Evolutionary conservation across 345 rosid species (phyloP).

Genomic region (Eutrema yunnanense): DNA sequence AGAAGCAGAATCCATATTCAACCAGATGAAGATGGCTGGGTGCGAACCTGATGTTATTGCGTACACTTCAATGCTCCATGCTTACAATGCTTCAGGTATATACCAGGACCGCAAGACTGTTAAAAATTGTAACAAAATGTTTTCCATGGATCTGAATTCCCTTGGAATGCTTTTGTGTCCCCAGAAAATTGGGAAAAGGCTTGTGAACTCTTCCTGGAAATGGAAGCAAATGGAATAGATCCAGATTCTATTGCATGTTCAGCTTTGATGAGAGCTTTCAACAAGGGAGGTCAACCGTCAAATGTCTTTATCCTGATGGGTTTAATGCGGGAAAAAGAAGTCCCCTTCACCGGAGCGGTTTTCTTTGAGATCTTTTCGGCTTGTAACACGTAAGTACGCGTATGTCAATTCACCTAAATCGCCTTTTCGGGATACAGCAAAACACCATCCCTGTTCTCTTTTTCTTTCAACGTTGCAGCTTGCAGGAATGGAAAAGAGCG

Average conservation of each 20-base stretch:
- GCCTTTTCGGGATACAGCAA: background rate
- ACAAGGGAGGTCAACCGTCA: constrained; percentile 63
- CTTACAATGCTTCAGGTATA: constrained; percentile 60
- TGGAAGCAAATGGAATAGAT: constrained; percentile 54
- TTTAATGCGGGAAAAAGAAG: constrained; percentile 55
- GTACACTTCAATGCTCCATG: constrained; percentile 77
- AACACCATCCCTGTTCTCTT: background rate
- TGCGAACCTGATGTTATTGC: constrained; percentile 71
- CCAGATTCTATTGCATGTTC: constrained; percentile 76
- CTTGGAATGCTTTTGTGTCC: constrained; percentile 16
- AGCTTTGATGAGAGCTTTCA: constrained; percentile 84
- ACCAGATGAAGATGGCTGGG: constrained; percentile 61
- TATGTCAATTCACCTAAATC: background rate
- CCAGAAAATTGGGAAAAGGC: constrained; percentile 72
- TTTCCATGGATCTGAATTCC: constrained; percentile 13
- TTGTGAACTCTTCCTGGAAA: constrained; percentile 60
- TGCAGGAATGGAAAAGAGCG: constrained; percentile 74
- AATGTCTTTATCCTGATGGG: constrained; percentile 65
- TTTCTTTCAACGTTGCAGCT: constrained; percentile 36
- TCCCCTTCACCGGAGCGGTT: constrained; percentile 55
- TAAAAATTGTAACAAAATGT: constrained; percentile 3
- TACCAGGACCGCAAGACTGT: background rate
- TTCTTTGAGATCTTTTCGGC: constrained; percentile 80
- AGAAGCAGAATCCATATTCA: constrained; percentile 80
- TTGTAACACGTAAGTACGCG: constrained; percentile 65